These are phyloP conservation scores for Gleditsia sinensis DNA, from an alignment of 306 rosid genomes.

Conservation along the genomic window DNA sequence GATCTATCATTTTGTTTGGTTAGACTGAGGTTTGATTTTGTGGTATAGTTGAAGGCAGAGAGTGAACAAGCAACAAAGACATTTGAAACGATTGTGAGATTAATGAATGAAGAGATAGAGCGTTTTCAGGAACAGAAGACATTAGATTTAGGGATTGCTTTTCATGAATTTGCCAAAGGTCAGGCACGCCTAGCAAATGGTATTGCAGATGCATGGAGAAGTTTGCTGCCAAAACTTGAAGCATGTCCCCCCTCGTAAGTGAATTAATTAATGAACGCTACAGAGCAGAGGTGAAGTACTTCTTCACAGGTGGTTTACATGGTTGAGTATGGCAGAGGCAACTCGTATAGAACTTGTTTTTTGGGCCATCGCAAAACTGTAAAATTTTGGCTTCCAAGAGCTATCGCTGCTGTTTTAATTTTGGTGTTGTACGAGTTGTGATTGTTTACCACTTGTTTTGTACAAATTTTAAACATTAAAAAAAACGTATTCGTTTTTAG, in stretches of 20 bases:
- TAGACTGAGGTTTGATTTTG: conserved; percentile 38
- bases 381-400: not conserved
- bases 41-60: conserved; percentile 86
- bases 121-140: conserved; percentile 96
- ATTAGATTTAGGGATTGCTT: conserved; percentile 84
- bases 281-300: conserved; percentile 29
- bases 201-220: conserved; percentile 92
- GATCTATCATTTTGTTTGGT: conserved; percentile 17
- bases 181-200: conserved; percentile 88
- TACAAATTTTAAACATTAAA: not conserved
- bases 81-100: conserved; percentile 74
- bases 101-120: conserved; percentile 87
- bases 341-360: conserved; percentile 41
- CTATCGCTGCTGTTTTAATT: not conserved
- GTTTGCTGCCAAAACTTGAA: conserved; percentile 96
- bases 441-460: conserved; percentile 8
- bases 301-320: conserved; percentile 20
- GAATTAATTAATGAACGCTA: conserved; percentile 25
- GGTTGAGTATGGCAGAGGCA: conserved; percentile 29
- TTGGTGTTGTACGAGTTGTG: not conserved
- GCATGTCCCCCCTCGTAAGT: conserved; percentile 56
- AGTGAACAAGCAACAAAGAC: conserved; percentile 86
- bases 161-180: conserved; percentile 95
- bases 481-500: not conserved
- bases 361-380: not conserved